Conservation (phyloP, 1,284 basidiomycete genomes). For the Golubevia pallescens region DNA sequence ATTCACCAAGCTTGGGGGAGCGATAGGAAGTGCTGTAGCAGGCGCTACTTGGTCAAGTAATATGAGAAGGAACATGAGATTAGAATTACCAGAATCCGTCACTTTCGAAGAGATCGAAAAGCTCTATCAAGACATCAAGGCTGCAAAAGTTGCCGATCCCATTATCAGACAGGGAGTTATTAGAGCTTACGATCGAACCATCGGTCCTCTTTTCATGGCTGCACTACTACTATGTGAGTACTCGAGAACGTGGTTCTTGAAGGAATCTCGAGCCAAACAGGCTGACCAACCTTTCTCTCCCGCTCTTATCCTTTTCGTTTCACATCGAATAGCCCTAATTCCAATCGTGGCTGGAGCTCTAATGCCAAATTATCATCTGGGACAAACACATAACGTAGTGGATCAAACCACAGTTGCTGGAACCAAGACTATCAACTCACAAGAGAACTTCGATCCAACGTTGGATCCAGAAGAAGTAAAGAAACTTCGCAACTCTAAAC, state of each 20-base stretch:
- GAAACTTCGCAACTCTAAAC: neutral
- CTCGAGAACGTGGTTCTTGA: too few species aligned
- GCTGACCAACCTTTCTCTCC: neutral
- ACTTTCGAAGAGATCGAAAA: slow-evolving; percentile 7
- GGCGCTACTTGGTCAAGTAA: slow-evolving; percentile 60
- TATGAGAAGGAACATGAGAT: slow-evolving; percentile 29
- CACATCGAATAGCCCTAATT: slow-evolving; percentile 2
- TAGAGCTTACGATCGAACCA: slow-evolving; percentile 8
- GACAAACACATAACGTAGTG: slow-evolving; percentile 21
- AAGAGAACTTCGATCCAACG: neutral
- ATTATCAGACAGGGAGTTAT: slow-evolving; percentile 14
- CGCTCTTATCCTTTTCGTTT: neutral
- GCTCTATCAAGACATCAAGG: slow-evolving; percentile 12
- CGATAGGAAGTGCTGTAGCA: slow-evolving; percentile 61
- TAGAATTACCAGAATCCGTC: slow-evolving; percentile 6
- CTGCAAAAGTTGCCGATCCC: neutral
- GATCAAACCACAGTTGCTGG: slow-evolving; percentile 10
- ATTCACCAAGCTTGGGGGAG: slow-evolving; percentile 65
- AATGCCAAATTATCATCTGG: slow-evolving; percentile 32
- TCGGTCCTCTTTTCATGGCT: neutral
- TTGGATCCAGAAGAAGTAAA: neutral
- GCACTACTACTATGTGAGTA: neutral
- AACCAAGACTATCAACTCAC: neutral
- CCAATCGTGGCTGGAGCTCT: slow-evolving; percentile 15
- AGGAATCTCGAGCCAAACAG: too few species aligned